Conservation (phyloP, 129 eudicot species). For the Artemisia tridentata region DNA sequence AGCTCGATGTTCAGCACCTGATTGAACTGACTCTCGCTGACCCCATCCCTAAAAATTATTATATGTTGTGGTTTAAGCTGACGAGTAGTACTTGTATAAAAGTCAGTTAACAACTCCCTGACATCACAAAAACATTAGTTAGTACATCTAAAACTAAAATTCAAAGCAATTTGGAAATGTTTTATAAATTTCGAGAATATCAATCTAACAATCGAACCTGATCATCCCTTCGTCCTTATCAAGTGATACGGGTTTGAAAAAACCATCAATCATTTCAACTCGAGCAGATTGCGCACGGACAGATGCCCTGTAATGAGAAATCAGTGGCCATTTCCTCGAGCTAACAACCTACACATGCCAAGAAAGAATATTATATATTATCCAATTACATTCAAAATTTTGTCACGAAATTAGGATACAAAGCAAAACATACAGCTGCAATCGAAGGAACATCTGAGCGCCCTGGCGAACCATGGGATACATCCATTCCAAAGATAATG, state of each 20-base stretch:
- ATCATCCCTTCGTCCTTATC: slow-evolving; percentile 61
- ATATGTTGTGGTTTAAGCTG: slow-evolving; percentile 50
- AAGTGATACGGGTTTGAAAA: slow-evolving; percentile 44
- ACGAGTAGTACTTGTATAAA: slow-evolving; percentile 37
- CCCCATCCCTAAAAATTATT: slow-evolving; percentile 75
- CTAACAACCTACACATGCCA: slow-evolving; percentile 48
- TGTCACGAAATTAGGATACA: background rate
- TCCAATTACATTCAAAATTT: background rate
- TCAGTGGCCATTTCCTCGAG: slow-evolving; percentile 65
- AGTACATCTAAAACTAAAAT: background rate
- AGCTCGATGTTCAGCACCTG: slow-evolving; percentile 74
- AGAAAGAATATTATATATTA: background rate
- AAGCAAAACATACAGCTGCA: slow-evolving; percentile 53
- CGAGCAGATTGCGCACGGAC: slow-evolving; percentile 65
- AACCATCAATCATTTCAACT: slow-evolving; percentile 59
- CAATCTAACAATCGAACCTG: slow-evolving; percentile 42
- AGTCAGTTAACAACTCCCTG: slow-evolving; percentile 62
- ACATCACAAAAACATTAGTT: background rate
- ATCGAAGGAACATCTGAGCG: slow-evolving; percentile 74
- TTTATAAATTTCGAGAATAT: too few species aligned
- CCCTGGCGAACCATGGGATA: slow-evolving; percentile 80
- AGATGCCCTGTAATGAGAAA: slow-evolving; percentile 61
- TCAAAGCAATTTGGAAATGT: background rate
- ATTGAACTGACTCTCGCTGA: slow-evolving; percentile 73
- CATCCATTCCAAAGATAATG: slow-evolving; percentile 75